Base-by-base conservation (phyloP, 2,329 filamentous ascomycete genomes). In the Hypoxylon sp. region DNA sequence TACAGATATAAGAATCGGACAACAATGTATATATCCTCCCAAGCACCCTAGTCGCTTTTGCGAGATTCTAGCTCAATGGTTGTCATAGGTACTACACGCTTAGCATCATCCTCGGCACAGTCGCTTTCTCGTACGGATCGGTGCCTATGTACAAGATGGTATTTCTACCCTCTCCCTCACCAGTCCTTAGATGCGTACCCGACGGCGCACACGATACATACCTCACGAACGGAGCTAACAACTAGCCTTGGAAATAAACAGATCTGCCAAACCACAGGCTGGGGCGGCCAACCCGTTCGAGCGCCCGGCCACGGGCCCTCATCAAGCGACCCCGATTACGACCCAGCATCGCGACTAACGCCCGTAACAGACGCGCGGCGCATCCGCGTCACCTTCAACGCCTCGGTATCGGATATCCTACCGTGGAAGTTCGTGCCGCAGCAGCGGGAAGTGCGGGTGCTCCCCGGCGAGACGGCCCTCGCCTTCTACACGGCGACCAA, bases 401-500 rank as follows among this genome's bases (percentile, higher is more conserved):
- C 94, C 52, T 97, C 94, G 29, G 94, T 98, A 1, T 98, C 95
- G 1, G 96, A 98, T 78, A 90, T 97, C 0, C 87, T 99, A 29
- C 94, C 95, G 0, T 99, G 96, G 96, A 98, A 98, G 80, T 99
- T 99, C 81, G 90, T 90, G 1, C 96, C 96, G 1, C 96, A 99
- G 81, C 96, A 99, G 84, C 92, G 95, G 64, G 96, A 99, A 84
- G 96, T 99, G 58, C 90, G 94, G 63, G 95, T 99, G 0, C 86
- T 98, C 1, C 97, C 96, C 0, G 97, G 97, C 71, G 96, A 99
- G 85, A 99, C 96, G 2, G 96, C 96, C 3, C 85, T 99, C 72
- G 96, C 97, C 3, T 99, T 99, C 80, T 99, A 98, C 83, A 99
- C 94, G 5, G 96, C 96, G 11, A 98, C 94, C 62, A 99, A 99